Evolutionary conservation across 768 basidiomycete species (phyloP).

Genomic region (Agrocybe praecox): DNA sequence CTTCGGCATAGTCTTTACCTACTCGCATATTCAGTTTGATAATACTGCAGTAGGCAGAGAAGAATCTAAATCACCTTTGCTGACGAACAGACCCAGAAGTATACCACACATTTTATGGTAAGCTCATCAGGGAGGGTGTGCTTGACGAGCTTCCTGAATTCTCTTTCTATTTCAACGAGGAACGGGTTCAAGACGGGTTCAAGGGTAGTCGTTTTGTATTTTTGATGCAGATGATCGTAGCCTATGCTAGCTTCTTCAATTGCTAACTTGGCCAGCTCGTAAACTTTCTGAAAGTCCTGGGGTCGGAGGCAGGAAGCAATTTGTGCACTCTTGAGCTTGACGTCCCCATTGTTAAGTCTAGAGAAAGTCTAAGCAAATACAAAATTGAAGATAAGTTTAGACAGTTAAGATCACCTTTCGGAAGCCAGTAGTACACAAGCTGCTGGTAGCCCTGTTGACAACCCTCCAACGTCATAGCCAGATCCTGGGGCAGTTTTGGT

Average conservation of each 20-base stretch:
- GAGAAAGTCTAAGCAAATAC: neutral
- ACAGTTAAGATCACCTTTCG: conserved; percentile 33
- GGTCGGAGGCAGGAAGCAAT: conserved; percentile 32
- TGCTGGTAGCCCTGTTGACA: conserved; percentile 43
- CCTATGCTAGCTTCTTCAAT: conserved; percentile 15
- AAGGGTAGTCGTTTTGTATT: conserved; percentile 19
- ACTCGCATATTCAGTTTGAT: neutral
- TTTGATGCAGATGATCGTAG: conserved; percentile 32
- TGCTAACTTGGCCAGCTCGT: conserved; percentile 25
- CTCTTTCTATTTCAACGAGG: conserved; percentile 34
- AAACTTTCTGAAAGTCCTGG: conserved; percentile 30
- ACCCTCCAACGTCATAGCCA: conserved; percentile 43
- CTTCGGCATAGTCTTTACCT: conserved; percentile 14
- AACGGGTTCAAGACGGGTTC: conserved; percentile 24
- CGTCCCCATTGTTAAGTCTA: conserved; percentile 35
- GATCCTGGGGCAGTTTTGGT: conserved; percentile 51
- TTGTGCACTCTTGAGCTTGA: conserved; percentile 32
- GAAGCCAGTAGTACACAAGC: conserved; percentile 56
- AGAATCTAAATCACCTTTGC: conserved; percentile 34
- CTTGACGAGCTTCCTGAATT: conserved; percentile 24
- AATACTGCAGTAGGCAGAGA: neutral
- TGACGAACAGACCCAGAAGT: conserved; percentile 47
- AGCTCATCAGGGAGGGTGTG: conserved; percentile 15
- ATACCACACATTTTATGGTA: conserved; percentile 40
- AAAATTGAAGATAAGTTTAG: neutral